Evolutionary conservation across 176 grass and related monocot species (phyloP).

Genomic region (Panicum miliaceum): DNA sequence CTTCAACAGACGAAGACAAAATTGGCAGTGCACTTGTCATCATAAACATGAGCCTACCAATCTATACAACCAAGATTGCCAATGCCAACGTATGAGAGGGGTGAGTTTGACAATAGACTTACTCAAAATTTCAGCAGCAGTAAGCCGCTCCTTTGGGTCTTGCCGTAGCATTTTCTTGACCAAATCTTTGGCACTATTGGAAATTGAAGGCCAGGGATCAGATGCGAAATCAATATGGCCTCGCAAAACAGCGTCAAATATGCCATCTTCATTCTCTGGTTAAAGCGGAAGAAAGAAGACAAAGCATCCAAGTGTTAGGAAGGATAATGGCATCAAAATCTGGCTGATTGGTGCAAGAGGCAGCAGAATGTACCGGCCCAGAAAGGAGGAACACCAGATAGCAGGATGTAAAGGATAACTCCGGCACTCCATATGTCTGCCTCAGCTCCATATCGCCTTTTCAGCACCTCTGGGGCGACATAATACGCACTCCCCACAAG

Average conservation of each 20-base stretch:
- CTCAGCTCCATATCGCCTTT: conserved; percentile 73
- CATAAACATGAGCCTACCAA: conserved; percentile 19
- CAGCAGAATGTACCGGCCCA: conserved; percentile 64
- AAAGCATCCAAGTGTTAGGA: not conserved
- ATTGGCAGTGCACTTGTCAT: not conserved
- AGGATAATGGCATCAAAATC: not conserved
- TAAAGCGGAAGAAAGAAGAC: not conserved
- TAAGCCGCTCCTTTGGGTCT: conserved; percentile 83
- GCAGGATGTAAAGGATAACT: conserved; percentile 94
- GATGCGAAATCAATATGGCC: conserved; percentile 84
- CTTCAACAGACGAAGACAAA: not conserved
- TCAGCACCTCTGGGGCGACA: conserved; percentile 84
- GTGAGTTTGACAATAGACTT: conserved; percentile 10
- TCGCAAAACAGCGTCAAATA: conserved; percentile 79
- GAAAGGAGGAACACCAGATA: conserved; percentile 94
- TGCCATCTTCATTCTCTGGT: conserved; percentile 88
- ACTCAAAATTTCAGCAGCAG: conserved; percentile 89
- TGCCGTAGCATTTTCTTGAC: conserved; percentile 84
- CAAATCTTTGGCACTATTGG: conserved; percentile 67
- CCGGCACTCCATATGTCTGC: conserved; percentile 95
- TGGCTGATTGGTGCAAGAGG: not conserved
- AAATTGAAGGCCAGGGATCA: conserved; percentile 91
- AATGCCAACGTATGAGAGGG: not conserved
- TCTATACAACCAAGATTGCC: not conserved
- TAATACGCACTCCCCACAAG: conserved; percentile 92